Conservation (phyloP, 331 rosid species). For the Telfairia occidentalis region DNA sequence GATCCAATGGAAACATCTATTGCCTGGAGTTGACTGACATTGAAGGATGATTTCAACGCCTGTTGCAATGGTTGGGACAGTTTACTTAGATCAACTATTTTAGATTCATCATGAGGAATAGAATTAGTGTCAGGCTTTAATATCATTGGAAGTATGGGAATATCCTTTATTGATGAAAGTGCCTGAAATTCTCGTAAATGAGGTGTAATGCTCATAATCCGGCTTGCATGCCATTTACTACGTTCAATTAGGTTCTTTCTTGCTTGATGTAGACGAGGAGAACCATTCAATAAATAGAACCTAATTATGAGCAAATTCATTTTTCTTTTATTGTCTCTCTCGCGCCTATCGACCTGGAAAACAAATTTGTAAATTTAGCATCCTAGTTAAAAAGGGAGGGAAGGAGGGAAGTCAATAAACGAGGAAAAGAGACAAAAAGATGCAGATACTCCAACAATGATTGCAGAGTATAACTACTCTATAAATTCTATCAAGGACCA, state of each 20-base stretch:
- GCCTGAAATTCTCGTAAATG: conserved; percentile 96
- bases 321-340: conserved; percentile 65
- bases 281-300: conserved; percentile 78
- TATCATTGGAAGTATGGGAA: conserved; percentile 70
- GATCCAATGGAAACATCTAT: conserved; percentile 50
- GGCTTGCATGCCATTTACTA: conserved; percentile 86
- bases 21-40: conserved; percentile 79
- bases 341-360: conserved; percentile 94
- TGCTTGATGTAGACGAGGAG: conserved; percentile 72
- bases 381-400: conserved; percentile 4
- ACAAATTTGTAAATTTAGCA: conserved; percentile 28
- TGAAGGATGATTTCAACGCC: conserved; percentile 58
- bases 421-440: neutral
- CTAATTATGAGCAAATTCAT: conserved; percentile 51
- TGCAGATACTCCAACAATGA: neutral
- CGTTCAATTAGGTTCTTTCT: conserved; percentile 84
- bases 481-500: neutral
- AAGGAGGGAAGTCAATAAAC: neutral
- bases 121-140: conserved; percentile 44
- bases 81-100: conserved; percentile 46
- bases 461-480: neutral
- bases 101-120: conserved; percentile 24
- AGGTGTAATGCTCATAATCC: conserved; percentile 79
- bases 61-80: conserved; percentile 69
- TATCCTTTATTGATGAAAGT: conserved; percentile 65